phyloP scores from a whole-genome alignment of 75 land plant species.

The Cunninghamia lanceolata region DNA sequence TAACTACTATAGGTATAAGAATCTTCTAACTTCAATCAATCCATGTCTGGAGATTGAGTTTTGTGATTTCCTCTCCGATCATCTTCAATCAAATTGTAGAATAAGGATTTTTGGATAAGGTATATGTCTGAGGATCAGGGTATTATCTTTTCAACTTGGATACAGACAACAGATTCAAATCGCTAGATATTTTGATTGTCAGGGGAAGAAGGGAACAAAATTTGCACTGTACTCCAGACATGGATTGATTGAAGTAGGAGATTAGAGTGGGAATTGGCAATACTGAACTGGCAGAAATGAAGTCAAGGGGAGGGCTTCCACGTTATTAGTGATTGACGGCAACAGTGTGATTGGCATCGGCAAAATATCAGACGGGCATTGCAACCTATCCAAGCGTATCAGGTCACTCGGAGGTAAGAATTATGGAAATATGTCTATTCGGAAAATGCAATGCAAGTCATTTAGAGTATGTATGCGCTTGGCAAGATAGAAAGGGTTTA shows the following conservation, averaged over 20 bases:
- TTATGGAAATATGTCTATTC: slow-evolving; percentile 1
- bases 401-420: not conserved
- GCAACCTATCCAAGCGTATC: not conserved
- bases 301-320: not conserved
- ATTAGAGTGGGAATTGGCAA: not conserved
- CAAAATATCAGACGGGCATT: not conserved
- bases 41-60: too few species aligned
- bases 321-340: not conserved
- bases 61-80: too few species aligned
- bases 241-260: not conserved
- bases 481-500: not conserved
- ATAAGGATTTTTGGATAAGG: not conserved
- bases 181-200: not conserved
- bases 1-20: too few species aligned
- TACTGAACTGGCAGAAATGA: not conserved
- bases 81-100: not conserved
- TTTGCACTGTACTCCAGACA: not conserved
- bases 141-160: not conserved
- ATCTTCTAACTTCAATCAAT: too few species aligned
- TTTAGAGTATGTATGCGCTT: not conserved
- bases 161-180: not conserved
- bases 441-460: slow-evolving; percentile 3
- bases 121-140: too few species aligned
- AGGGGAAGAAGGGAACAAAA: not conserved
- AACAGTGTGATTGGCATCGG: not conserved